Conservation (phyloP, 202 grass and related monocot genomes). For the Eragrostis tef region DNA sequence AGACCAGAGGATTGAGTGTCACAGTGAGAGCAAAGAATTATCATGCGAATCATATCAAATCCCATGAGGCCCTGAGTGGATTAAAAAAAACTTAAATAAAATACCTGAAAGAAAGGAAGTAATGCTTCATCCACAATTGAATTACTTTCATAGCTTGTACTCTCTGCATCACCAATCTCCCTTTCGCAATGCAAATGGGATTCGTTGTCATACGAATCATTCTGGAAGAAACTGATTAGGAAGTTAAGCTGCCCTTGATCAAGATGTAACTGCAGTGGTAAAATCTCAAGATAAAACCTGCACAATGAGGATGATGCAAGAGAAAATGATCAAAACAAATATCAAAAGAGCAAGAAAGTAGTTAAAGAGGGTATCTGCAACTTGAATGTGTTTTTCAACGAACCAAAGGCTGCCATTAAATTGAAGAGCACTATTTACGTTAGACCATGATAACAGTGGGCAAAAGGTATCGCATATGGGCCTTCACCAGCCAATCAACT, state of each 20-base stretch:
- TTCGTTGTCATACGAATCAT: conserved; percentile 56
- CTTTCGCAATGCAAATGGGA: conserved; percentile 48
- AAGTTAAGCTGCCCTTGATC: conserved; percentile 96
- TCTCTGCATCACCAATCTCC: conserved; percentile 51
- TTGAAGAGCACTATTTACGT: neutral
- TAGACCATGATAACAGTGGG: no score
- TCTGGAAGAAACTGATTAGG: conserved; percentile 75
- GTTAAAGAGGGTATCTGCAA: conserved; percentile 5
- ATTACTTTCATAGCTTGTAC: conserved; percentile 52
- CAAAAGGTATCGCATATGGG: neutral
- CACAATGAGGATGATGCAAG: conserved; percentile 44
- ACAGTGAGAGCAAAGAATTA: conserved; percentile 10
- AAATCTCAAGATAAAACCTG: conserved; percentile 83
- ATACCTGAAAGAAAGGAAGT: conserved; percentile 99
- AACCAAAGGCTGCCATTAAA: neutral
- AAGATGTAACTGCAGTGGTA: conserved; percentile 90
- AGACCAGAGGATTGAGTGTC: neutral
- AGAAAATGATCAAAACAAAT: conserved; percentile 28
- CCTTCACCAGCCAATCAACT: neutral
- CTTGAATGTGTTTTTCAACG: neutral
- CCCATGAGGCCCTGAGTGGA: neutral
- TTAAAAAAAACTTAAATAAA: conserved; percentile 25
- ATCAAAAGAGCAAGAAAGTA: conserved; percentile 30
- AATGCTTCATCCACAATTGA: conserved; percentile 79
- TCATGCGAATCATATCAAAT: conserved; percentile 13